phyloP scores from a whole-genome alignment of 2,329 filamentous ascomycete genomes.

The Venturiaceae sp. region DNA sequence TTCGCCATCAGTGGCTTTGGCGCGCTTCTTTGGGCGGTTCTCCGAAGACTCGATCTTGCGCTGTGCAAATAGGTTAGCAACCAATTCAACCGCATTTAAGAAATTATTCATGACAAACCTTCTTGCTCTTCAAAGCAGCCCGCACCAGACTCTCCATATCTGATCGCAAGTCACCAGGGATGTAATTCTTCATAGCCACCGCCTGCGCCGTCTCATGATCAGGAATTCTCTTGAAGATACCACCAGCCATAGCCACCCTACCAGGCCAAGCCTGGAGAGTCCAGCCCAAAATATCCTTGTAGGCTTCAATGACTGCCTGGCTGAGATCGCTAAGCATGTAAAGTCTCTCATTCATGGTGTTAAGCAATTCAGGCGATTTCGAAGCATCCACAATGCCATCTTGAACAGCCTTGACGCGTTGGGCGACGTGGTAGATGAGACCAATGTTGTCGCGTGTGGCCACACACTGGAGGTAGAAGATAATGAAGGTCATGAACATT shows the following conservation, averaged over 20 bases:
- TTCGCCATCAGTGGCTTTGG: slow-evolving; percentile 18
- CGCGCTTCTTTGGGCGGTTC: slow-evolving; percentile 23
- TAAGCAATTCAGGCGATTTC: slow-evolving; percentile 7
- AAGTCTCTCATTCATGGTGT: slow-evolving; percentile 52
- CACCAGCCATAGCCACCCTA: slow-evolving; percentile 65
- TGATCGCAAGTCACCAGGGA: slow-evolving; percentile 63
- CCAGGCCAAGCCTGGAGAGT: slow-evolving; percentile 73
- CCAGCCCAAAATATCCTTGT: slow-evolving; percentile 80
- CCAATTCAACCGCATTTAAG: not conserved
- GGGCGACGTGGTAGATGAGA: slow-evolving; percentile 83
- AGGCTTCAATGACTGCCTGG: slow-evolving; percentile 71
- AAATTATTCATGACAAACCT: not conserved
- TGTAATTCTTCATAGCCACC: slow-evolving; percentile 76
- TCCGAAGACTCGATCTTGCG: slow-evolving; percentile 17
- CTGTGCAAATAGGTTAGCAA: slow-evolving; percentile 7
- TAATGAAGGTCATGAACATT: slow-evolving; percentile 78
- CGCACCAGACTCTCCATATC: slow-evolving; percentile 69
- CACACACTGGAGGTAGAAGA: slow-evolving; percentile 78
- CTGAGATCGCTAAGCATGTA: slow-evolving; percentile 85
- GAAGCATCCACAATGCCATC: slow-evolving; percentile 58
- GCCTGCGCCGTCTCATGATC: slow-evolving; percentile 72
- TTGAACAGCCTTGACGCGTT: slow-evolving; percentile 81
- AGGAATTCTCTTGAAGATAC: slow-evolving; percentile 65
- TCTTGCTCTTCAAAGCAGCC: slow-evolving; percentile 4
- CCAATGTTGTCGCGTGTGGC: slow-evolving; percentile 81